Evolutionary conservation across 257 asterid species (phyloP), one percentile per base, ranked within the genome.

Genomic region (Primulina eburnea): DNA sequence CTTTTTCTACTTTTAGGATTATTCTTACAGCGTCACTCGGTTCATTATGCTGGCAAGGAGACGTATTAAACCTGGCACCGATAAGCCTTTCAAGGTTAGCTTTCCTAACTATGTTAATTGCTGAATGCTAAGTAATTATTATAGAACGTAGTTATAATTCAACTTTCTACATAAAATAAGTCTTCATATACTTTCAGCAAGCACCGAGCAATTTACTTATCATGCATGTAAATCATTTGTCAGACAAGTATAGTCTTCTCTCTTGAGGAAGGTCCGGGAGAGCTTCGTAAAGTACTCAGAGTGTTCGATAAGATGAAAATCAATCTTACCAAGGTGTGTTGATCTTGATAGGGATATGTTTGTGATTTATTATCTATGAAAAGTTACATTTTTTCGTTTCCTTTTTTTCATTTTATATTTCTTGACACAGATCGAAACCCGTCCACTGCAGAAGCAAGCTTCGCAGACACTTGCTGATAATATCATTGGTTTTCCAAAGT

Each of bases 241-340:
- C 87, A 92, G 98, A 89, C 99, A 43, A 94, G 99, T 84, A 86
- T 94, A 79, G 99, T 94, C 65, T 94, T 94, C n/a, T 94, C 99
- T 50, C 96, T 94, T 18, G 99, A 94, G 80, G 98, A 94, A 85
- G 98, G 99, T 73, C 98, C 98, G 40, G 99, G 99, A 74, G 84
- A 82, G 81, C 97, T 94, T 82, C 88, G 92, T 77, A 92, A 94
- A 80, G 99, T 95, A 72, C 97, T 94, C 70, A 95, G 93, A 65
- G 98, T 88, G 66, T 94, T 94, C 81, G 95, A 98, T 17, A 79
- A 87, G 92, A 86, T 96, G 85, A 85, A 77, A 79, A 82, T 91
- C 77, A 94, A 92, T 82, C 98, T 92, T 72, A 92, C 98, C 38
- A 94, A 94, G 94, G 99, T 89, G 70, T 18, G 38, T 55, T 53